Percentiles rank a stretch among this genome's conserved stretches.
phyloP scores from a whole-genome alignment of 2,329 filamentous ascomycete species.

The Tolypocladium amazonense region DNA sequence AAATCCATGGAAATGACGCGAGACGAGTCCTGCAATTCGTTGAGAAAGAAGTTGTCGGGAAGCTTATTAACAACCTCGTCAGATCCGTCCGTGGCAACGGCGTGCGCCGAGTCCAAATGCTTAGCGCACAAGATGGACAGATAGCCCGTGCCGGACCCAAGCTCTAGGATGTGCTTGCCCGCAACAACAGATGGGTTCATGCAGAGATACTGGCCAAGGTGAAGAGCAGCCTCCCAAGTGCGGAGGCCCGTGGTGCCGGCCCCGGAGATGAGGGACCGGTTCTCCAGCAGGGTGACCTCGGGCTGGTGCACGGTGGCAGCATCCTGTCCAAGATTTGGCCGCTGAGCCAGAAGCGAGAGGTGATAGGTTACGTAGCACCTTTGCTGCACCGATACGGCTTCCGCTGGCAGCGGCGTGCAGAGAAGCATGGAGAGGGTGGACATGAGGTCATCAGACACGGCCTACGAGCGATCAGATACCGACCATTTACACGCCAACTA shows the following conservation, averaged over 20 bases:
- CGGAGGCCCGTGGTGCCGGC: conserved; percentile 65
- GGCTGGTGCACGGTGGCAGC: not conserved
- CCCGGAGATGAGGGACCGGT: conserved; percentile 56
- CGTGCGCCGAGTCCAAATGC: conserved; percentile 45
- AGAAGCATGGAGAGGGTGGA: conserved; percentile 55
- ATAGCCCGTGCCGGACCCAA: conserved; percentile 70
- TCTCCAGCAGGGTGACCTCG: conserved; percentile 56
- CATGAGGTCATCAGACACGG: conserved; percentile 75
- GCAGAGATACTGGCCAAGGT: conserved; percentile 60
- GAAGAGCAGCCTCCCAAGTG: conserved; percentile 73
- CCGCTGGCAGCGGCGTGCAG: conserved; percentile 49
- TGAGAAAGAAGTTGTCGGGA: conserved; percentile 57
- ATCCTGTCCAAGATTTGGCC: conserved; percentile 9
- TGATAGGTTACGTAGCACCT: conserved; percentile 68
- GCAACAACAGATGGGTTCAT: conserved; percentile 31
- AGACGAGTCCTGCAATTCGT: conserved; percentile 43
- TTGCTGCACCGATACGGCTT: conserved; percentile 55
- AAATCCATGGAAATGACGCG: conserved; percentile 42
- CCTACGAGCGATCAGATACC: conserved; percentile 40
- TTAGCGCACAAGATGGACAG: conserved; percentile 65
- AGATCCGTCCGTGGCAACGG: conserved; percentile 65
- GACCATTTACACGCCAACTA: not conserved
- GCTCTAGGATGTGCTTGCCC: conserved; percentile 53
- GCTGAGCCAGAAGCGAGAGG: conserved; percentile 22
- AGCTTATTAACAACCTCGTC: conserved; percentile 59